Base-by-base conservation (phyloP, 345 rosid species). In the Eucalyptus cloeziana region DNA sequence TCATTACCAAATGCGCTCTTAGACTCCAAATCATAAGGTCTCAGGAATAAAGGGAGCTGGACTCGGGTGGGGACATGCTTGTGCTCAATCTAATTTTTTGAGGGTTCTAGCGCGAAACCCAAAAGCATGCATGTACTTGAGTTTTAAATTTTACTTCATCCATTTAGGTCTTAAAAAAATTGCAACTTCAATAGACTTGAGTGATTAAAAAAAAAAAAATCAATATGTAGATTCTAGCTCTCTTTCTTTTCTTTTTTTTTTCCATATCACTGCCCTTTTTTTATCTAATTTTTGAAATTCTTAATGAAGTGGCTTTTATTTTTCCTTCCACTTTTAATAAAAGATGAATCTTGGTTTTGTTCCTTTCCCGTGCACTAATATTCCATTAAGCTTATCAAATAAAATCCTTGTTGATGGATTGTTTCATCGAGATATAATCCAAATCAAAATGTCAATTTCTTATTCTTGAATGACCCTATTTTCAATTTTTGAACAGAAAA, bases 1-100 rank as follows among this genome's bases (percentile, higher is more conserved):
- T 52, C 1, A 0, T 19, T 52, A 3, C 0, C 10, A 19, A 52
- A 52, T 0, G 4, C 4, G 10, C 3, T 19, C 24, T 58, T 24
- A 27, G 1, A 62, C 33, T 62, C 8, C 3, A 62, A 30, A 62
- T 27, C 33, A 62, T 12, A 62, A 13, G 16, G 17, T 30, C 33
- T 30, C 33, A 13, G 13, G 69, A 62, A 62, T 27, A 27, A 13
- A 13, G 69, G n/a, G 31, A 13, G 58, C 24, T 52, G 0, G 24
- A 52, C 24, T 52, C 58, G 19, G 10, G 58, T 52, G 58, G 58
- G 7, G 58, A 52, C 58, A 19, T 52, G 58, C 58, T 52, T 52
- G 19, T 7, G 58, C 9, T 52, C 5, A 19, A 2, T 52, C 58
- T 7, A 52, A 52, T 19, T 7, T 52, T 52, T 52, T 52, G 2